phyloP scores from a whole-genome alignment of 257 asterid genomes.

The Coffea canephora region DNA sequence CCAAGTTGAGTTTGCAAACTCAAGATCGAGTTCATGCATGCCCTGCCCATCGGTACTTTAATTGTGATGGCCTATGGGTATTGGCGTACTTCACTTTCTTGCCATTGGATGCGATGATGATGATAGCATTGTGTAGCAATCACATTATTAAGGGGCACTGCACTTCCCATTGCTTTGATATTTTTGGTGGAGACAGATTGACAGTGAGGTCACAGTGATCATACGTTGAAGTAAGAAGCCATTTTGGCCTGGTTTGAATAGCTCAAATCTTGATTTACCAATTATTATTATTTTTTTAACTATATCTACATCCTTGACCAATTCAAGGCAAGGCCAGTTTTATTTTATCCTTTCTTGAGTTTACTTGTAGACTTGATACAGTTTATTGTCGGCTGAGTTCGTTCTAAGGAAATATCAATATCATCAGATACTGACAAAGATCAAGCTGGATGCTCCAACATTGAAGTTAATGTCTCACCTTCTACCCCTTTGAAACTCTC shows the following conservation, averaged over 20 bases:
- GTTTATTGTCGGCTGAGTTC: not conserved
- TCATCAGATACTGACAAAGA: not conserved
- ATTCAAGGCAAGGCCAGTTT: slow-evolving; percentile 1
- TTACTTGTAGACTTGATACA: not conserved
- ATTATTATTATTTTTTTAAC: too few species aligned
- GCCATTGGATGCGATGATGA: not conserved
- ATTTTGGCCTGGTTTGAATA: not conserved
- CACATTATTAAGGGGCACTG: not conserved
- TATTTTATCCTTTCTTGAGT: not conserved
- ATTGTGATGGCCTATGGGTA: not conserved
- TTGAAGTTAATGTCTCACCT: slow-evolving; percentile 1
- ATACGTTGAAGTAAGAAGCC: slow-evolving; percentile 23
- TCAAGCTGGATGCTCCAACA: not conserved
- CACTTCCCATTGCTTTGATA: not conserved
- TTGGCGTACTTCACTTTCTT: not conserved
- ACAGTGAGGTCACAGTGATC: slow-evolving; percentile 30
- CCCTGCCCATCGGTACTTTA: not conserved
- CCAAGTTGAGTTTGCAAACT: not conserved
- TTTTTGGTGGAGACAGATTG: not conserved
- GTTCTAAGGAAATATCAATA: not conserved
- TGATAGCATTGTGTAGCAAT: slow-evolving; percentile 4
- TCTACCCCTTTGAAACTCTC: not conserved
- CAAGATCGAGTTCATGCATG: not conserved
- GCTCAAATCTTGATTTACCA: not conserved
- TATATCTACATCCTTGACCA: not conserved